phyloP scores from a whole-genome alignment of 2,329 filamentous ascomycete species.

The Botryotinia globosa region DNA sequence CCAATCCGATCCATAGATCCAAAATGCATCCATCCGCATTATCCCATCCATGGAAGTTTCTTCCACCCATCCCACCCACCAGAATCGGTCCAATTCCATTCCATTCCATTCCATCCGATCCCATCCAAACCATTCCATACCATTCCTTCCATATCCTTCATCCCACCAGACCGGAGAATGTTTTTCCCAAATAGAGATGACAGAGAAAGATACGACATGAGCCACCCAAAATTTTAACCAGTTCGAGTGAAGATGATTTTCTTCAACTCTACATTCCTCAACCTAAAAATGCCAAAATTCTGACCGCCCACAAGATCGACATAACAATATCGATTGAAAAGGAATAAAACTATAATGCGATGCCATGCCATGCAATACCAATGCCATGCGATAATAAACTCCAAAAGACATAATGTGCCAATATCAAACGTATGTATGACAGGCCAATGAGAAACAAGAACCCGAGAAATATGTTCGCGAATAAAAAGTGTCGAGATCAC shows the following conservation, averaged over 20 bases:
- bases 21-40: slow-evolving; percentile 1
- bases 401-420: not conserved
- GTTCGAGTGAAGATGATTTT: not conserved
- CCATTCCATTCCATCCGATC: not conserved
- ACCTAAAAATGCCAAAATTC: not conserved
- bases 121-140: not conserved
- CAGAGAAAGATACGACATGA: not conserved
- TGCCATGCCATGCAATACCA: not conserved
- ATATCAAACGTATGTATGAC: too few relatives aligned
- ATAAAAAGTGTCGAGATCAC: not conserved
- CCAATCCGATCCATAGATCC: not conserved
- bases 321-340: not conserved
- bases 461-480: not conserved
- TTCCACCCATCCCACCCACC: not conserved
- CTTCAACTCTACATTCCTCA: too few relatives aligned
- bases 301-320: not conserved
- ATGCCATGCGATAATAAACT: not conserved
- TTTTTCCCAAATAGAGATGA: not conserved
- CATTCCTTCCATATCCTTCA: not conserved
- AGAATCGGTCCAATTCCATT: not conserved
- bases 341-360: not conserved
- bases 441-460: not conserved
- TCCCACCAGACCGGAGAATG: not conserved
- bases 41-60: not conserved
- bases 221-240: not conserved